Conservation (phyloP, 257 asterid species). For the Misopates orontium region DNA sequence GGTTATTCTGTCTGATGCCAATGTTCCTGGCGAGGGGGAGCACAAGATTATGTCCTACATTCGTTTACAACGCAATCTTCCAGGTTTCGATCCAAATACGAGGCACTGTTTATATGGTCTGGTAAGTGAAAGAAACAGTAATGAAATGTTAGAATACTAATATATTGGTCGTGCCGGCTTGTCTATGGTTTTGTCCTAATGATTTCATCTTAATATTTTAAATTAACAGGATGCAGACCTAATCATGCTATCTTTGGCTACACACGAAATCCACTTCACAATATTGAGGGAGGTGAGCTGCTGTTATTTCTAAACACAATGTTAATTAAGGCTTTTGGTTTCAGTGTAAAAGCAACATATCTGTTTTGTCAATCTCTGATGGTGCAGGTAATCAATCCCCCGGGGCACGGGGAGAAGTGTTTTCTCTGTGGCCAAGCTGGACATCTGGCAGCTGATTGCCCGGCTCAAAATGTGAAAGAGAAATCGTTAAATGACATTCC, state of each 20-base stretch:
- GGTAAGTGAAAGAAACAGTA: conserved; percentile 51
- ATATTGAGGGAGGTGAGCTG: conserved; percentile 89
- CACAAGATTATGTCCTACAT: conserved; percentile 96
- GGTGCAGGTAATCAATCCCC: conserved; percentile 70
- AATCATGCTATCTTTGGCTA: conserved; percentile 93
- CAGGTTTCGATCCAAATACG: conserved; percentile 93
- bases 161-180: conserved; percentile 22
- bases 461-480: conserved; percentile 43
- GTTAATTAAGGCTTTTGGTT: conserved; percentile 15
- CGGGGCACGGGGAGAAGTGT: conserved; percentile 91
- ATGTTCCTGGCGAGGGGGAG: conserved; percentile 99
- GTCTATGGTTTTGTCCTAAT: conserved; percentile 28
- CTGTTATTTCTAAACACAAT: conserved; percentile 21
- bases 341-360: conserved; percentile 6
- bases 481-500: conserved; percentile 57
- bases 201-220: conserved; percentile 30
- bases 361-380: conserved; percentile 11
- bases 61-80: conserved; percentile 86
- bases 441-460: conserved; percentile 84
- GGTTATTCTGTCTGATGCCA: conserved; percentile 97
- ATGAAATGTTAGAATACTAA: conserved; percentile 13
- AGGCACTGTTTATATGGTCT: conserved; percentile 92
- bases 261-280: conserved; percentile 94
- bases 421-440: conserved; percentile 88
- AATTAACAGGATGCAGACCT: conserved; percentile 82